Base-by-base conservation (phyloP, 306 rosid genomes). In the Gastrolobium bilobum region DNA sequence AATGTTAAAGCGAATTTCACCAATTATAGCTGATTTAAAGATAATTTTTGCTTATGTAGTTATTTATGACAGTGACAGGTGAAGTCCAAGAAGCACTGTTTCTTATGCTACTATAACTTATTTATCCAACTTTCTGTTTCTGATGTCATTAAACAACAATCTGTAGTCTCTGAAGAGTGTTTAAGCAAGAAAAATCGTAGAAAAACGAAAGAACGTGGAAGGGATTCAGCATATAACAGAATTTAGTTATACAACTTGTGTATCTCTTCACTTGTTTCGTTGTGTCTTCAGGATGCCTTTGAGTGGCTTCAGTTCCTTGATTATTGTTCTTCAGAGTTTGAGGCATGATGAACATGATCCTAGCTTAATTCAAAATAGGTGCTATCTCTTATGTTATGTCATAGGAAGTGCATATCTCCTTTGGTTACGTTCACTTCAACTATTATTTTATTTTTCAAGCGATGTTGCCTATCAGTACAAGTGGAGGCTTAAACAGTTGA, bases 401-500 rank as follows among this genome's bases (percentile, higher is more conserved):
- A 20, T 20, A 20, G 26, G 26, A 20, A 20, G 26, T 20, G 26
- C 26, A 20, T 20, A 20, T 42, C 47, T 42, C 47, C 9, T 42
- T 42, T 42, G 7, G 10, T 42, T 8, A 4, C 1, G 47, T 42
- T 20, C 26, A 5, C 57, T 51, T 51, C 57, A n/a, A n/a, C 10
- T 53, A 5, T 53, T 53, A 20, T 20, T 39, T 39, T 7, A 39
- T 20, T 48, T 15, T 53, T 54, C n/a, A 56, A 30, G 64, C 2
- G 64, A 10, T 3, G 1, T 13, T 51, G 42, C 7, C 13, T 33
- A 59, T 2, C 7, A 15, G 39, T 31, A 59, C 48, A 69, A 48
- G 43, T 31, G 79, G 71, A 75, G 60, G 46, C 60, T 33, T 60
- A 73, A 73, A 34, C 64, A 65, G 26, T 77, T 26, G 54, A 40